Evolutionary conservation across 208 protist species (phyloP).

Genomic region (Acanthamoeba healyi): DNA sequence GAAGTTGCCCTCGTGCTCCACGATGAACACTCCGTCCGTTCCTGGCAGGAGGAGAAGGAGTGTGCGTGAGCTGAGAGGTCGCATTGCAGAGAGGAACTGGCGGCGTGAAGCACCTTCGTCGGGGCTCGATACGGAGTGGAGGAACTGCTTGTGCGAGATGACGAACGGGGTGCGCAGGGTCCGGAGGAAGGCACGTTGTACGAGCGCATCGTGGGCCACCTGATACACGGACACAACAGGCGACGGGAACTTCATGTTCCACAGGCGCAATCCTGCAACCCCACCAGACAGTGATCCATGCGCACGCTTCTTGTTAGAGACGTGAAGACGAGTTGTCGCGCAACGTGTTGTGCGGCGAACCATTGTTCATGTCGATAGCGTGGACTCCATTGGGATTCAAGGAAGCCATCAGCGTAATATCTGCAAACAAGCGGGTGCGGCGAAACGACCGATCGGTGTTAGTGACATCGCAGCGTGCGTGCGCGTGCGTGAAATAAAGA

Average conservation of each 20-base stretch:
- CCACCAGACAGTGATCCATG: too few relatives aligned
- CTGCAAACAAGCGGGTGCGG: not conserved
- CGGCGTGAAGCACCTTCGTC: too few relatives aligned
- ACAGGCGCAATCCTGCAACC: not conserved
- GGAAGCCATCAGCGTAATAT: not conserved
- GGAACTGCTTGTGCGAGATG: slow-evolving; percentile 54
- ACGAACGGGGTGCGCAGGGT: slow-evolving; percentile 14
- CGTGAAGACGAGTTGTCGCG: not conserved
- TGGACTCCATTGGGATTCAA: slow-evolving; percentile 16
- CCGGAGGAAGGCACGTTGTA: not conserved
- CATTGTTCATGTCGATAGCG: not conserved
- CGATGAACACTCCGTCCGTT: not conserved
- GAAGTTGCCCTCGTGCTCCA: not conserved
- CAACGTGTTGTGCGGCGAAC: not conserved
- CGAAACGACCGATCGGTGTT: too few relatives aligned
- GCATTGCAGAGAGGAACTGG: too few relatives aligned
- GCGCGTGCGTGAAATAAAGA: too few relatives aligned
- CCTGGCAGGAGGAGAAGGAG: not conserved
- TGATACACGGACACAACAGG: slow-evolving; percentile 44
- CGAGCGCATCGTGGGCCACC: not conserved
- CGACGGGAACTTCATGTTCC: slow-evolving; percentile 10
- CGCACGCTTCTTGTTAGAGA: too few relatives aligned
- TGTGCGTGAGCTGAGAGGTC: not conserved
- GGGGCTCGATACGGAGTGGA: slow-evolving; percentile 3
- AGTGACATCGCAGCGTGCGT: too few relatives aligned